Base-by-base conservation (phyloP, 768 basidiomycete species). In the Coprinopsis strossmayeri region DNA sequence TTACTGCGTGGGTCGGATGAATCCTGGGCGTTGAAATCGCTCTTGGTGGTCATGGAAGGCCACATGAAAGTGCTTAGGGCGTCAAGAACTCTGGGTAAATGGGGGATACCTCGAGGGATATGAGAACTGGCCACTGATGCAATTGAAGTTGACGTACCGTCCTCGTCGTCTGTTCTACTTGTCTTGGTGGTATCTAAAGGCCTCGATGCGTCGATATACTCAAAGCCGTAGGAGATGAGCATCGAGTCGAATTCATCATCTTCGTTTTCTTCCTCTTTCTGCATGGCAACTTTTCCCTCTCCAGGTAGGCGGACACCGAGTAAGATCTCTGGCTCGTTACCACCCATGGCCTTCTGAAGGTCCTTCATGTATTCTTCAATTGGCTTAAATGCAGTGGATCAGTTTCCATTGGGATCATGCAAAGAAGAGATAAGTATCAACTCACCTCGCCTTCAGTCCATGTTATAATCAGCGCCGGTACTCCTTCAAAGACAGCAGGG, bases 11-110 rank as follows among this genome's bases (percentile, higher is more conserved):
- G 27, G 28, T 45, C 43, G 27, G 42, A 28, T 9, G 30, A 23
- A 20, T 7, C 20, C 48, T 40, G 21, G 34, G 68, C 18, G 67
- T 70, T 21, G 20, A 25, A 25, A 41, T 61, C 66, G 4, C 58
- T 58, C 26, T 59, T 64, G 20, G 75, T 68, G 41, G 77, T 65
- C 78, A 92, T 82, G 0, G 84, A 84, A 3, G 89, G 84, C 89
- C 89, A 92, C 83, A 91, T 89, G 57, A 92, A 79, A 0, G 90
- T 90, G 62, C 87, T 84, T 37, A 92, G 67, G 10, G 89, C 86
- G 58, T 90, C 87, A 17, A 87, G 56, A 5, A 90, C 80, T 21
- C 90, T 80, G 25, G 79, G 76, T 27, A 89, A 73, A 11, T 67
- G 57, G 17, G 76, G 76, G 45, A 79, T 70, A 15, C 67, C 81